A percentile compares a stretch with the other conserved stretches of the same genome.
These are phyloP conservation scores for Globisporangium nodosum DNA, from an alignment of 352 stramenopile species.

Conservation along the genomic window DNA sequence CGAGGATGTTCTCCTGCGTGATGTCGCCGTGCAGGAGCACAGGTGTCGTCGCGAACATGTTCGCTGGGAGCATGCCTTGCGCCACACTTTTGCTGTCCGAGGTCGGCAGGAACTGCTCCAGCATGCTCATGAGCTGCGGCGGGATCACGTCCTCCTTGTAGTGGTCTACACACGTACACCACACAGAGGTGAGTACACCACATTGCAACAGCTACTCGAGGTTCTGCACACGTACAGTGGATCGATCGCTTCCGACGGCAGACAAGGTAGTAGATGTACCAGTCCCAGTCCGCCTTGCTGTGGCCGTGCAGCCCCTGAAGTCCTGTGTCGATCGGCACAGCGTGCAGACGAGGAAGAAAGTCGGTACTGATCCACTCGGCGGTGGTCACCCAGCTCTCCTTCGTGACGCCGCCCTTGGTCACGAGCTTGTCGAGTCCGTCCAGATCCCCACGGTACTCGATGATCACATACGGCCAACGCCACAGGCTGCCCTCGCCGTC, in stretches of 20 bases:
- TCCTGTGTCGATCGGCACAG: conserved; percentile 35
- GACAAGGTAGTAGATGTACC: conserved; percentile 79
- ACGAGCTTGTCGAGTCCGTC: conserved; percentile 50
- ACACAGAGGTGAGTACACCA: conserved; percentile 6
- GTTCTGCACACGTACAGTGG: conserved; percentile 43
- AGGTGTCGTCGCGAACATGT: conserved; percentile 17
- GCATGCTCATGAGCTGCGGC: conserved; percentile 45
- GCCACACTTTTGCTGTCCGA: conserved; percentile 23
- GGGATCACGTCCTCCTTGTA: conserved; percentile 50
- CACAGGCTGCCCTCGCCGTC: conserved; percentile 64
- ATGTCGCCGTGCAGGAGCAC: conserved; percentile 79
- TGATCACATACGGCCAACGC: conserved; percentile 82
- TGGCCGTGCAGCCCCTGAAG: conserved; percentile 57
- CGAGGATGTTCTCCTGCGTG: conserved; percentile 84
- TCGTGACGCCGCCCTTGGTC: conserved; percentile 43
- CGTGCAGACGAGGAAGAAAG: conserved; percentile 61
- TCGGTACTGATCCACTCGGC: conserved; percentile 55
- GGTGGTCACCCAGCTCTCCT: conserved; percentile 38
- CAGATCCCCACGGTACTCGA: conserved; percentile 53
- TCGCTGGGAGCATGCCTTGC: conserved; percentile 33
- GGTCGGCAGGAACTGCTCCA: conserved; percentile 55
- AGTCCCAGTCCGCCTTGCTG: conserved; percentile 62
- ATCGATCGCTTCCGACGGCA: conserved; percentile 54
- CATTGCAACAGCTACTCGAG: not conserved
- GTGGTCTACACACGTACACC: conserved; percentile 38